Evolutionary conservation across 495 filamentous ascomycete species (phyloP).

Genomic region (Aspergillus carlsbadensis): DNA sequence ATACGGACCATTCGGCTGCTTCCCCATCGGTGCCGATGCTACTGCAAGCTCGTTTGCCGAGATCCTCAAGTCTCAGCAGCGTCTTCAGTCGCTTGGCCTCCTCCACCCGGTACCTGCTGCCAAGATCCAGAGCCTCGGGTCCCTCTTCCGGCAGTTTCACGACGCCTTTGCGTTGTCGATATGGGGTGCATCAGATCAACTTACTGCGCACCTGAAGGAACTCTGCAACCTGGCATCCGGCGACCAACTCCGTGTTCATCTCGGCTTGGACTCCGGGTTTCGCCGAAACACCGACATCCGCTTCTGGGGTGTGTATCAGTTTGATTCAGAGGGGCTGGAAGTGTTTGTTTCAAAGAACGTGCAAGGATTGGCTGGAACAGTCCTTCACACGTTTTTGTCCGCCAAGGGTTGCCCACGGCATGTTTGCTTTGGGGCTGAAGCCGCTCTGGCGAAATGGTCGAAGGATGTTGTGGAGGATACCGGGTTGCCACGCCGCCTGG

Average conservation of each 20-base stretch:
- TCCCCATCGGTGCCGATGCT: slow-evolving; percentile 53
- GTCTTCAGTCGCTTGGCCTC: slow-evolving; percentile 43
- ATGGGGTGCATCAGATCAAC: slow-evolving; percentile 18
- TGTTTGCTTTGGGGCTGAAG: slow-evolving; percentile 53
- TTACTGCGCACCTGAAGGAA: slow-evolving; percentile 31
- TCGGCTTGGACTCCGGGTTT: slow-evolving; percentile 56
- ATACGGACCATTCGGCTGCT: slow-evolving; percentile 53
- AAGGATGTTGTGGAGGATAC: slow-evolving; percentile 31
- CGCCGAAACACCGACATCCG: slow-evolving; percentile 44
- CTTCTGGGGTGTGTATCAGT: slow-evolving; percentile 56
- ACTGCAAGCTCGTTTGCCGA: slow-evolving; percentile 45
- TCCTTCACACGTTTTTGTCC: slow-evolving; percentile 58
- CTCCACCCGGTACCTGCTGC: slow-evolving; percentile 42
- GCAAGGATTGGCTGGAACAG: slow-evolving; percentile 45
- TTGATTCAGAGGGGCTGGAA: slow-evolving; percentile 42
- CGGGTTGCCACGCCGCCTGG: slow-evolving; percentile 44
- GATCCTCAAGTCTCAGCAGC: slow-evolving; percentile 49
- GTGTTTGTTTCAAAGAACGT: slow-evolving; percentile 57
- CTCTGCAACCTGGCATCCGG: slow-evolving; percentile 31
- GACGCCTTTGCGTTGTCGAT: slow-evolving; percentile 19
- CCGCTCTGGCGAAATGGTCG: slow-evolving; percentile 40
- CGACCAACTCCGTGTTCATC: slow-evolving; percentile 35
- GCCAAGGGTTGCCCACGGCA: slow-evolving; percentile 47
- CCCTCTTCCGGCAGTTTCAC: slow-evolving; percentile 33
- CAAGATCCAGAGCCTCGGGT: slow-evolving; percentile 36